phyloP scores from a whole-genome alignment of 148 eudicot species.

The Cornus kousa region DNA sequence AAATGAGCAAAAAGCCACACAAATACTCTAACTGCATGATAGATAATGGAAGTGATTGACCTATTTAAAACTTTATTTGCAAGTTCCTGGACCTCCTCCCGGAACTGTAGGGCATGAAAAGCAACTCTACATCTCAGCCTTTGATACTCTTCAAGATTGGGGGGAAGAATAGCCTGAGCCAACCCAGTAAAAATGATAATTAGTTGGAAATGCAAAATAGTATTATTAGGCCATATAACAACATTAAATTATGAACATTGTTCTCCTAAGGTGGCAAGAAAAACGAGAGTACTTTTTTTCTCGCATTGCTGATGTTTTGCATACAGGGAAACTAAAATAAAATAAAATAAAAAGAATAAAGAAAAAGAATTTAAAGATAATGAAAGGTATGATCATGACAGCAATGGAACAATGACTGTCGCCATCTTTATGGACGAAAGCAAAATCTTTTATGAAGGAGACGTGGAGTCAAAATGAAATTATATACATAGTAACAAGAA shows the following conservation, averaged over 20 bases:
- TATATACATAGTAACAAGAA: no score
- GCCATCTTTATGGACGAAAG: no score
- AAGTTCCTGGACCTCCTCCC: slow-evolving; percentile 78
- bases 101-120: slow-evolving; percentile 74
- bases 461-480: no score
- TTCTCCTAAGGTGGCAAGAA: neutral
- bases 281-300: neutral
- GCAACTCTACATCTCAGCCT: slow-evolving; percentile 86
- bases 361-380: no score
- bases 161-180: slow-evolving; percentile 68
- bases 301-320: neutral
- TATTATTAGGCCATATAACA: neutral
- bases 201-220: neutral
- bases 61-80: slow-evolving; percentile 69
- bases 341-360: no score
- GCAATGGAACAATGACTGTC: no score
- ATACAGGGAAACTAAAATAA: neutral
- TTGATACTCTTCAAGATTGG: slow-evolving; percentile 77
- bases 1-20: slow-evolving; percentile 12
- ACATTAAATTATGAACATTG: neutral
- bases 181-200: neutral
- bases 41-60: slow-evolving; percentile 16
- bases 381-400: no score
- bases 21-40: neutral
- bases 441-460: no score